A percentile compares a stretch with the other conserved stretches of the same genome.
These are phyloP conservation scores for Phytophthora constricta DNA, from an alignment of 352 stramenopile genomes.

Conservation along the genomic window DNA sequence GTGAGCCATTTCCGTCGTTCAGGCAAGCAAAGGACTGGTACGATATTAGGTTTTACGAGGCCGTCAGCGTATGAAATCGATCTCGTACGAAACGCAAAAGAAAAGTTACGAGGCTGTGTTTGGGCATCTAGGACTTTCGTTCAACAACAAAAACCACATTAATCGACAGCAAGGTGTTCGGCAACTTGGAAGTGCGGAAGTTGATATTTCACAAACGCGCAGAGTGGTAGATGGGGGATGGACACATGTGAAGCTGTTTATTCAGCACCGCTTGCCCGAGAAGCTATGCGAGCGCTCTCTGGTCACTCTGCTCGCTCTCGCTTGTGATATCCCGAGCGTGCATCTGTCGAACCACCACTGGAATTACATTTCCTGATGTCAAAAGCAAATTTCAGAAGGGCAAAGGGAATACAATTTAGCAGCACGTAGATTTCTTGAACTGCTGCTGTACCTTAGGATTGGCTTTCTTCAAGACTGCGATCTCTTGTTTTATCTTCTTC, in stretches of 20 bases:
- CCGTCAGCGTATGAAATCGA: conserved; percentile 1
- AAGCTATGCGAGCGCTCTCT: conserved; percentile 7
- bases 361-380: conserved; percentile 10
- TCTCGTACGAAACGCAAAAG: conserved; percentile 15
- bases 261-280: neutral
- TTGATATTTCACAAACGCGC: neutral
- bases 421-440: conserved; percentile 7
- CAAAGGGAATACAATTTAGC: conserved; percentile 7
- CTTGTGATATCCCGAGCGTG: conserved; percentile 1
- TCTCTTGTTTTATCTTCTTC: neutral
- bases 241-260: conserved; percentile 11
- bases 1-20: conserved; percentile 5
- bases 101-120: conserved; percentile 12
- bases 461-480: neutral
- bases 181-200: conserved; percentile 1
- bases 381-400: conserved; percentile 2
- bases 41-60: conserved; percentile 13
- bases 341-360: conserved; percentile 3
- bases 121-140: neutral
- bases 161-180: conserved; percentile 11
- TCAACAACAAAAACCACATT: conserved; percentile 13
- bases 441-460: conserved; percentile 8
- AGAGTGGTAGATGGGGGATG: conserved; percentile 6
- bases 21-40: neutral
- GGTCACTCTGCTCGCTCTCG: conserved; percentile 1